Percentiles rank a stretch among this genome's conserved stretches.
Evolutionary conservation across 495 filamentous ascomycete species (phyloP).

Genomic region (Astrothelium subdiscretum): DNA sequence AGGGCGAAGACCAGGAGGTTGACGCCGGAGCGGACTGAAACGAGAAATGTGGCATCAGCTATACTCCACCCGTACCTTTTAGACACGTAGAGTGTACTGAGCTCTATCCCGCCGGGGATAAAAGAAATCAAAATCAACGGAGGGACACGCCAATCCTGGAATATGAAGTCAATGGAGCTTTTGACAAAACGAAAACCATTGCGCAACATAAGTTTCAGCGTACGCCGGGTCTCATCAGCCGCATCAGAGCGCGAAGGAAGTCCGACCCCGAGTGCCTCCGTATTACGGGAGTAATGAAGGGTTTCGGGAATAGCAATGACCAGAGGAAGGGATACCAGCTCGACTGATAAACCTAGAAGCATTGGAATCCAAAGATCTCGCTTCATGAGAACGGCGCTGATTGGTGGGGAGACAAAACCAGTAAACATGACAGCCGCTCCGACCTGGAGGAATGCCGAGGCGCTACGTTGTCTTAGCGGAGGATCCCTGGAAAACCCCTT

Average conservation of each 20-base stretch:
- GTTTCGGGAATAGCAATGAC: slow-evolving; percentile 44
- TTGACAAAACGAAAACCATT: slow-evolving; percentile 15
- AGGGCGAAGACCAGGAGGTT: slow-evolving; percentile 41
- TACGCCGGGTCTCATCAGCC: not conserved
- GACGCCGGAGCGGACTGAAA: slow-evolving; percentile 38
- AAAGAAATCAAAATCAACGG: slow-evolving; percentile 41
- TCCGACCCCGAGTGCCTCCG: slow-evolving; percentile 1
- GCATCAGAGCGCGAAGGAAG: not conserved
- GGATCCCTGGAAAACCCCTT: not conserved
- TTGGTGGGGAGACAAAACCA: slow-evolving; percentile 42
- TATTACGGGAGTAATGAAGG: slow-evolving; percentile 27
- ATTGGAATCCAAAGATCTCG: slow-evolving; percentile 44
- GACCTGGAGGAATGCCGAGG: slow-evolving; percentile 42
- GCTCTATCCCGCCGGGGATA: slow-evolving; percentile 32
- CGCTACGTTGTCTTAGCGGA: not conserved
- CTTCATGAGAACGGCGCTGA: slow-evolving; percentile 46
- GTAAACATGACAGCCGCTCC: slow-evolving; percentile 36
- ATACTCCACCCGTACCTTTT: slow-evolving; percentile 44
- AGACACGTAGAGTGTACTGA: slow-evolving; percentile 44
- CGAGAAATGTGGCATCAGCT: slow-evolving; percentile 42
- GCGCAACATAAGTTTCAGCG: not conserved
- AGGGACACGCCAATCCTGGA: slow-evolving; percentile 32
- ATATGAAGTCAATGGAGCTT: slow-evolving; percentile 32
- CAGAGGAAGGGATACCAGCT: slow-evolving; percentile 31
- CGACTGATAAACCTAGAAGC: slow-evolving; percentile 33